Evolutionary conservation across 176 grass and related monocot genomes (phyloP), one percentile per base, ranked within the genome.

Genomic region (Alloteropsis semialata): DNA sequence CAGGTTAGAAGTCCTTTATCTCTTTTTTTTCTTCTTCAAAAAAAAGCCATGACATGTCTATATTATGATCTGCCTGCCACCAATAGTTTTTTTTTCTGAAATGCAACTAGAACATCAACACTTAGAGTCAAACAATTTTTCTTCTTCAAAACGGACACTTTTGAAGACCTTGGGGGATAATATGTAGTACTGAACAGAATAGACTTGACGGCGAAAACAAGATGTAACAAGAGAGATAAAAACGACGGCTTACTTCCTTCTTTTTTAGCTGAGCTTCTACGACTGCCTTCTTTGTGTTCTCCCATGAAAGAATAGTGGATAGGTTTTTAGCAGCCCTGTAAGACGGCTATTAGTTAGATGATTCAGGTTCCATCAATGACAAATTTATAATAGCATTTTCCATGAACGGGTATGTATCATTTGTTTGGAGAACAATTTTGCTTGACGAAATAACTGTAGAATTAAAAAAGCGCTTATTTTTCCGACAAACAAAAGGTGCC

Each of bases 231-330:
- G 19, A 34, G n/a, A 29, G 27, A 62, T 18, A 18, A 61, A 50
- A 64, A 0, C 16, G 38, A 3, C 30, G 44, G 41, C 74, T 51
- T 93, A 98, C 96, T 94, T 98, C 90, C 65, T 88, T 91, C 60
- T 37, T 89, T 86, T 84, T 95, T 27, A 98, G 43, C 12, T 88
- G 77, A 72, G 92, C 91, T 87, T 98, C 91, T 58, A 88, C 37
- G 43, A 65, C 36, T 72, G 92, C 92, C 67, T 84, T 90, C 58
- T 91, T 90, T 69, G 92, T 76, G 81, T 98, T 98, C 85, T 98
- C 96, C 92, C 92, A 93, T 49, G 92, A 85, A 81, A 90, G 68
- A 82, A 98, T 88, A 32, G 72, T 18, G n/a, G 87, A 88, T n/a
- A 88, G 36, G 82, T 98, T 91, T 87, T 91, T 98, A 67, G 65